Percentiles rank a stretch among this genome's conserved stretches.
Evolutionary conservation across 2,329 filamentous ascomycete genomes (phyloP).

Genomic region (Cryphonectria carpinicola): DNA sequence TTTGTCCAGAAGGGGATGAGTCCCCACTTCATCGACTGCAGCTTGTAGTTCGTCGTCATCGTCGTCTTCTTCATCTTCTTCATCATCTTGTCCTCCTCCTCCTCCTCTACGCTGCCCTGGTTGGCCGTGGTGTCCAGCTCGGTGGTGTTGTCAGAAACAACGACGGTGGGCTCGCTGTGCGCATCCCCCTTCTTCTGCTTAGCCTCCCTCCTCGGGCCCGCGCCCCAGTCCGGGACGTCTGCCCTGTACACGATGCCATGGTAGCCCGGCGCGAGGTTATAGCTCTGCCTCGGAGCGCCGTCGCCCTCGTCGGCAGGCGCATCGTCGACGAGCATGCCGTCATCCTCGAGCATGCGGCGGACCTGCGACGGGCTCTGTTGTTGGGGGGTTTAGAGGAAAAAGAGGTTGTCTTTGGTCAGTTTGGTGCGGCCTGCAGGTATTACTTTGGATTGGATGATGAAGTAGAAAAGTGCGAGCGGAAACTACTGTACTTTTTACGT

Average conservation of each 20-base stretch:
- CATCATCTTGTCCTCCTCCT: neutral
- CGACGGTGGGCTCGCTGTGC: constrained; percentile 28
- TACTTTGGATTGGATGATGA: neutral
- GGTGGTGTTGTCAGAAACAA: constrained; percentile 16
- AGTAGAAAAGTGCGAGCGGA: constrained; percentile 9
- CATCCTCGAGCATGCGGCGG: constrained; percentile 71
- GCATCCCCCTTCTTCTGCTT: constrained; percentile 32
- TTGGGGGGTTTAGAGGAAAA: neutral
- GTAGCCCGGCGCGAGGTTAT: constrained; percentile 92
- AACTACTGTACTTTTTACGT: constrained; percentile 33
- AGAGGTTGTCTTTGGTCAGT: neutral
- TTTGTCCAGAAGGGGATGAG: constrained; percentile 94
- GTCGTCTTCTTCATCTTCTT: neutral
- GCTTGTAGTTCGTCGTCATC: constrained; percentile 65
- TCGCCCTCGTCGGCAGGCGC: constrained; percentile 72
- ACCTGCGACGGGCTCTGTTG: constrained; percentile 79
- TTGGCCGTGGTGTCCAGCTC: constrained; percentile 15
- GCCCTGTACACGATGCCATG: constrained; percentile 86
- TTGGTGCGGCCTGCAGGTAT: neutral
- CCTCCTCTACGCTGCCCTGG: neutral
- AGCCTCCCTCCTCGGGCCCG: constrained; percentile 43
- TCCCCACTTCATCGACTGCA: constrained; percentile 96
- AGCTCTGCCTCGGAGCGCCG: constrained; percentile 68
- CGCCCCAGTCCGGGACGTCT: constrained; percentile 66
- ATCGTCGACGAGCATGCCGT: constrained; percentile 74